A percentile compares a stretch with the other conserved stretches of the same genome.
phyloP scores from a whole-genome alignment of 805 yeast species.

The Cyberlindnera saturnus region DNA sequence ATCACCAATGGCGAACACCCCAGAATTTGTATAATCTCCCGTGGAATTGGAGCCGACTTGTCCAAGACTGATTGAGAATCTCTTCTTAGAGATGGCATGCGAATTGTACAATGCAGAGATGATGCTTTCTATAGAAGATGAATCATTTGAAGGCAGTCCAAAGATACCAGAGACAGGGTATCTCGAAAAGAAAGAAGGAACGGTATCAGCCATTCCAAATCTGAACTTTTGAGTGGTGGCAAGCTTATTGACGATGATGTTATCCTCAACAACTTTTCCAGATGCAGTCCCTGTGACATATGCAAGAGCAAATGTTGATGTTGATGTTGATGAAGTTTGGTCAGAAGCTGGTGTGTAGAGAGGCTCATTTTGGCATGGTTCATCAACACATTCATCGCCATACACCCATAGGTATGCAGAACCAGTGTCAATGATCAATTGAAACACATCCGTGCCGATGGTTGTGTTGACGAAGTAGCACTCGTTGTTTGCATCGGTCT shows the following conservation, averaged over 20 bases:
- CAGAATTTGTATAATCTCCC: conserved; percentile 22
- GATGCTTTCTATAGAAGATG: conserved; percentile 32
- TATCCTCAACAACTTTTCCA: conserved; percentile 39
- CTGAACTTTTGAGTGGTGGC: conserved; percentile 34
- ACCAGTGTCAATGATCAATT: conserved; percentile 58
- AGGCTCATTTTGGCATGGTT: conserved; percentile 33
- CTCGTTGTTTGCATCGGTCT: conserved; percentile 24
- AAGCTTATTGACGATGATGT: conserved; percentile 25
- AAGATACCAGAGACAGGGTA: conserved; percentile 55
- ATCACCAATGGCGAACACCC: conserved; percentile 40
- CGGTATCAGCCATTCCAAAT: conserved; percentile 48
- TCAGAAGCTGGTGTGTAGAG: conserved; percentile 24
- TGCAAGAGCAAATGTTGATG: conserved; percentile 38
- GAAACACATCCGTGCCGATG: conserved; percentile 36
- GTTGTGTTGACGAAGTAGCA: conserved; percentile 37
- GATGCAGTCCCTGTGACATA: conserved; percentile 50
- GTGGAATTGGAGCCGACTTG: conserved; percentile 19
- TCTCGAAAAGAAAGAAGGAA: conserved; percentile 45
- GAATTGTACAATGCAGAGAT: conserved; percentile 33
- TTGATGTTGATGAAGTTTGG: conserved; percentile 9
- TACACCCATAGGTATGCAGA: conserved; percentile 62
- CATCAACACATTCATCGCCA: conserved; percentile 41
- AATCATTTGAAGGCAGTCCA: conserved; percentile 47
- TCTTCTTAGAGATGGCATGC: conserved; percentile 27
- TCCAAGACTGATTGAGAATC: conserved; percentile 43